Evolutionary conservation across 306 rosid species (phyloP), one percentile per base, ranked within the genome.

Genomic region (Malus sylvestris): DNA sequence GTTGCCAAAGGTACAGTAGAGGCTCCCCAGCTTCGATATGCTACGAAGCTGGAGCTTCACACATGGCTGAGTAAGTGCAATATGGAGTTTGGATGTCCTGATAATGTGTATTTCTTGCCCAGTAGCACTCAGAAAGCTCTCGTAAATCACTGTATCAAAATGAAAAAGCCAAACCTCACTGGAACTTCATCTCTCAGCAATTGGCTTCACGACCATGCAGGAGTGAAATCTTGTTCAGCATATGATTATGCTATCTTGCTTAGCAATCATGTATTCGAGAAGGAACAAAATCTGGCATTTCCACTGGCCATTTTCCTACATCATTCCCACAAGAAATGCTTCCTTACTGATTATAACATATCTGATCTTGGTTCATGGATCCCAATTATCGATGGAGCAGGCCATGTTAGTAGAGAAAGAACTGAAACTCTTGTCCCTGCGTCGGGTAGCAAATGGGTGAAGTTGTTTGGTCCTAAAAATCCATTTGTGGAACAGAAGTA

Each of bases 11-110:
- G 42, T 38, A 25, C 58, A 40, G 22, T 7, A 32, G 53, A 20
- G 19, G 25, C 15, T 13, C 13, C 44, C 18, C 13, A 22, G 14
- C 16, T 78, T 30, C 65, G 2, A 32, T 78, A 70, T 33, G 70
- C 52, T 60, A 4, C 1, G 27, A 25, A 44, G n/a, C 29, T 8
- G 16, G 71, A 78, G 63, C 27, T 78, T 70, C 76, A 70, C 29
- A 10, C 61, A 11, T 78, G 81, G 81, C 29, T 78, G 62, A 70
- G 13, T 40, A 45, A 30, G 71, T 78, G 81, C 71, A 78, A 71
- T 62, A 57, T 71, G 71, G 52, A 45, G 64, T 32, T 78, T 46
- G 71, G 76, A 32, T 78, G 63, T 46, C 70, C 27, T 16, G 55
- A 16, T 60, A 22, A n/a, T 6, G 33, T 71, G 8, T 71, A 13